phyloP scores from a whole-genome alignment of 495 filamentous ascomycete genomes.

The Penicillium egyptiacum region DNA sequence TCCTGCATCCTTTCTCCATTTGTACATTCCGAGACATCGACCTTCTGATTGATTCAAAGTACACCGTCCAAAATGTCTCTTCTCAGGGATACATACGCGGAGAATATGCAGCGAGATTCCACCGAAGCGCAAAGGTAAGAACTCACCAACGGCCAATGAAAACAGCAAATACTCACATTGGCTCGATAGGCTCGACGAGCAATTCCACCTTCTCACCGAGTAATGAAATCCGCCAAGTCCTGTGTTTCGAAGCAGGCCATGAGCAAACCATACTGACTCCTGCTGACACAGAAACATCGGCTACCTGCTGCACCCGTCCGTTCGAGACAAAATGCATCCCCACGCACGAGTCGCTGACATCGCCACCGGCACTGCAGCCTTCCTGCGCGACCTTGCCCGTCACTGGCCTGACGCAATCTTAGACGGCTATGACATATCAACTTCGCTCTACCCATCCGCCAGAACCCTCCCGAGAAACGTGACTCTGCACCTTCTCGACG shows the following conservation, averaged over 20 bases:
- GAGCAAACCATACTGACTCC: background rate
- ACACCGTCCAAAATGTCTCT: background rate
- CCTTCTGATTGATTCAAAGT: too few relatives aligned
- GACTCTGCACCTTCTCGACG: conserved; percentile 13
- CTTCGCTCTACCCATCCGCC: conserved; percentile 23
- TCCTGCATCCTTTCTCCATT: background rate
- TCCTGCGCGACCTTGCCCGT: conserved; percentile 28
- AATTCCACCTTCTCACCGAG: conserved; percentile 8
- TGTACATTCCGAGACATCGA: background rate
- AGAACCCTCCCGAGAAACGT: conserved; percentile 29
- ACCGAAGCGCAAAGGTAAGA: conserved; percentile 10
- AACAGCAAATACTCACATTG: background rate
- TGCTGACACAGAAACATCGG: conserved; percentile 9
- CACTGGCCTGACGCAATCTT: conserved; percentile 19
- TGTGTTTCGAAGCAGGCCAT: background rate
- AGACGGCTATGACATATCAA: conserved; percentile 31
- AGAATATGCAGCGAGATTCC: conserved; percentile 12
- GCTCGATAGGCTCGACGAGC: conserved; percentile 4
- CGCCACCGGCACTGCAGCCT: conserved; percentile 28
- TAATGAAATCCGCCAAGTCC: background rate
- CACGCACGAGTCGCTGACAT: conserved; percentile 24
- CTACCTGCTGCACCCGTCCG: conserved; percentile 18
- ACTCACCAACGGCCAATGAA: background rate
- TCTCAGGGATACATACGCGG: conserved; percentile 8
- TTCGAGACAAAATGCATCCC: conserved; percentile 10